phyloP scores from a whole-genome alignment of 495 filamentous ascomycete genomes.

The Penicillium odoratum region DNA sequence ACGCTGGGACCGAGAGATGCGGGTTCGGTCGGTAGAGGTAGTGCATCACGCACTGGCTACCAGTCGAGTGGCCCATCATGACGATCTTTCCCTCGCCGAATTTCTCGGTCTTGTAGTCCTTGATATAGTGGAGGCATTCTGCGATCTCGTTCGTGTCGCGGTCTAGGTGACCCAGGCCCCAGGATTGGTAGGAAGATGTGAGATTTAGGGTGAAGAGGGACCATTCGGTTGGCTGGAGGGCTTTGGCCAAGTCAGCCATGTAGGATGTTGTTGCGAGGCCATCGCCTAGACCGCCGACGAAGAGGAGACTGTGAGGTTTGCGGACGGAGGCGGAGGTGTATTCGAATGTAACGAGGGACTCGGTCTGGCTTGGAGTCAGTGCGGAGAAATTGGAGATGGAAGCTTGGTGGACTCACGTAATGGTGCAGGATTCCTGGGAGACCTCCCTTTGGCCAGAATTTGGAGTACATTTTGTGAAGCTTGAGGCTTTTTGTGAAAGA shows the following conservation, averaged over 20 bases:
- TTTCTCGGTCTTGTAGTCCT: slow-evolving; percentile 37
- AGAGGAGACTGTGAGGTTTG: slow-evolving; percentile 70
- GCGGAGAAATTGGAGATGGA: too few species aligned
- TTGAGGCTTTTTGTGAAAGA: too few species aligned
- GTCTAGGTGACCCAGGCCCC: slow-evolving; percentile 66
- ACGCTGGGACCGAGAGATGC: slow-evolving; percentile 27
- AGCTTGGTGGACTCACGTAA: slow-evolving; percentile 38
- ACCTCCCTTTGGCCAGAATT: slow-evolving; percentile 51
- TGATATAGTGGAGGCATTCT: slow-evolving; percentile 69
- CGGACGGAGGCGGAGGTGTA: slow-evolving; percentile 30
- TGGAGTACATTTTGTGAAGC: slow-evolving; percentile 36
- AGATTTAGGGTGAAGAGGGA: slow-evolving; percentile 62
- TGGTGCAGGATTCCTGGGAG: slow-evolving; percentile 58
- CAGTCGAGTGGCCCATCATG: slow-evolving; percentile 82
- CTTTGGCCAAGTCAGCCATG: slow-evolving; percentile 48
- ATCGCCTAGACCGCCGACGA: slow-evolving; percentile 80
- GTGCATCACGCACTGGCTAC: slow-evolving; percentile 80
- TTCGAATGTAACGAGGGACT: slow-evolving; percentile 49
- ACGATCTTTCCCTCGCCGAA: slow-evolving; percentile 60
- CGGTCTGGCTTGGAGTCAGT: slow-evolving; percentile 31
- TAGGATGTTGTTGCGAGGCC: slow-evolving; percentile 70
- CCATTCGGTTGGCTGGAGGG: slow-evolving; percentile 60
- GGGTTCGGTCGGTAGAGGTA: slow-evolving; percentile 54
- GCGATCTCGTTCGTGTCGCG: slow-evolving; percentile 75
- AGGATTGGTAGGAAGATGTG: slow-evolving; percentile 66